A percentile compares a stretch with the other conserved stretches of the same genome.
These are phyloP conservation scores for Polyporus arcularius DNA, from an alignment of 768 basidiomycete species.

Conservation along the genomic window DNA sequence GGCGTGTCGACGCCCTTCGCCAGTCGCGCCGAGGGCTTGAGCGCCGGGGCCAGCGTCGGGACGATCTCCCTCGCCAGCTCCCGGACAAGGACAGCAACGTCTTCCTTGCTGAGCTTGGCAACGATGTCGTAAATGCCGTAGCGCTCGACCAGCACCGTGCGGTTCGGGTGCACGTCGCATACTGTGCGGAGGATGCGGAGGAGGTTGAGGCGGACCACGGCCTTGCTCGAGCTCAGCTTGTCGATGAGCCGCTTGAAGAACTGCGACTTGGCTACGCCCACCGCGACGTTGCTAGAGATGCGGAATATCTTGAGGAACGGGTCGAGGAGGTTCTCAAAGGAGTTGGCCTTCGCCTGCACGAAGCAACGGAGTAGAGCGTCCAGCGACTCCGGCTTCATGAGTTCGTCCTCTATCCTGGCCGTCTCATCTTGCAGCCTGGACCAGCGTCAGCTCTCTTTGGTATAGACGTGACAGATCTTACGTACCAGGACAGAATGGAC, in stretches of 20 bases:
- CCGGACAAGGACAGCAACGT: constrained; percentile 88
- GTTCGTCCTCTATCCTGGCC: constrained; percentile 86
- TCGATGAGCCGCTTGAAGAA: constrained; percentile 92
- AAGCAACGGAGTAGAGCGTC: constrained; percentile 78
- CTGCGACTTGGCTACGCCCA: constrained; percentile 75
- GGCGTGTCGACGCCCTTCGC: constrained; percentile 39
- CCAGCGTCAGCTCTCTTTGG: not conserved
- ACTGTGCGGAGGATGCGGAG: constrained; percentile 82
- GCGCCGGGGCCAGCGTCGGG: constrained; percentile 70
- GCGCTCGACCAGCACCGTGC: constrained; percentile 75
- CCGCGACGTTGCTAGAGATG: constrained; percentile 70
- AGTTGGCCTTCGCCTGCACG: constrained; percentile 81
- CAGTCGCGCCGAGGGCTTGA: constrained; percentile 51
- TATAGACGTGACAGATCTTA: constrained; percentile 1
- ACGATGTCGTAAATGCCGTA: constrained; percentile 85
- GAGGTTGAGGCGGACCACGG: constrained; percentile 89
- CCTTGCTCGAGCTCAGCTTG: constrained; percentile 72
- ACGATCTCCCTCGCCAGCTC: constrained; percentile 87
- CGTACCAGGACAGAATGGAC: constrained; percentile 85
- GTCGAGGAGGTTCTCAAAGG: constrained; percentile 90
- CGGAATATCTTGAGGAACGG: constrained; percentile 92
- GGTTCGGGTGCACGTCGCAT: constrained; percentile 89
- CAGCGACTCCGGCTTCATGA: constrained; percentile 65
- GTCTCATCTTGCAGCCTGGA: constrained; percentile 93
- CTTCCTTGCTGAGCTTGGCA: constrained; percentile 75